phyloP scores from a whole-genome alignment of 1,284 basidiomycete species.

The Pseudozyma tsukubaensis region DNA sequence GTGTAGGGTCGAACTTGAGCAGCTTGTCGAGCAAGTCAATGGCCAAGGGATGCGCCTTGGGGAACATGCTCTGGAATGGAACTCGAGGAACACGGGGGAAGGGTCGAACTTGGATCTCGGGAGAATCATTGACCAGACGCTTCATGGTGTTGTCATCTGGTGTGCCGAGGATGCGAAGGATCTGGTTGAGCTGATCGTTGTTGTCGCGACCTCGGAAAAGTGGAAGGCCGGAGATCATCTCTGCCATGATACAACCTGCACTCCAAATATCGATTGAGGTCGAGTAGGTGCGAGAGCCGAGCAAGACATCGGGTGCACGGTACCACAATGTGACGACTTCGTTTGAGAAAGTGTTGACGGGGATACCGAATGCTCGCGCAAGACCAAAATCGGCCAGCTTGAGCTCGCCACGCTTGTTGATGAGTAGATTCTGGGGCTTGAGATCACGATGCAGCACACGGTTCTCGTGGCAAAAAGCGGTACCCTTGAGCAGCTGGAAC shows the following conservation, averaged over 20 bases:
- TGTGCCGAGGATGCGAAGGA: constrained; percentile 96
- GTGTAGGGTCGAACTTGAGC: constrained; percentile 93
- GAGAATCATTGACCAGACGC: constrained; percentile 91
- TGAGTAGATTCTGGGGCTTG: constrained; percentile 96
- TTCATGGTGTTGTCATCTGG: constrained; percentile 88
- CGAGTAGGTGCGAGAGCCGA: constrained; percentile 96
- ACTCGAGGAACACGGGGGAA: constrained; percentile 93
- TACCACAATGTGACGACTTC: constrained; percentile 93
- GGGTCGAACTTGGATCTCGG: constrained; percentile 87
- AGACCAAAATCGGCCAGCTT: constrained; percentile 90
- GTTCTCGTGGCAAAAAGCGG: constrained; percentile 98
- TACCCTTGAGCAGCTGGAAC: constrained; percentile 96
- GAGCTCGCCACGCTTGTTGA: constrained; percentile 96
- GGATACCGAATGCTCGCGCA: constrained; percentile 77
- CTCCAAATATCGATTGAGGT: constrained; percentile 99
- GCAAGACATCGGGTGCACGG: constrained; percentile 95
- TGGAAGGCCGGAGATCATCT: constrained; percentile 91
- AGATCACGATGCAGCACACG: constrained; percentile 96
- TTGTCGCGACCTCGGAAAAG: constrained; percentile 98
- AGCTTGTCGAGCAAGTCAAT: constrained; percentile 94
- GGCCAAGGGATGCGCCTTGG: constrained; percentile 91
- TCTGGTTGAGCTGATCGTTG: constrained; percentile 95
- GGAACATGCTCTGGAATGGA: constrained; percentile 86
- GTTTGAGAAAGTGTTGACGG: constrained; percentile 68
- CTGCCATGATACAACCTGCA: constrained; percentile 96